Percentiles rank a stretch among this genome's conserved stretches.
phyloP scores from a whole-genome alignment of 2,329 filamentous ascomycete species.

The Biscogniauxia sp. region DNA sequence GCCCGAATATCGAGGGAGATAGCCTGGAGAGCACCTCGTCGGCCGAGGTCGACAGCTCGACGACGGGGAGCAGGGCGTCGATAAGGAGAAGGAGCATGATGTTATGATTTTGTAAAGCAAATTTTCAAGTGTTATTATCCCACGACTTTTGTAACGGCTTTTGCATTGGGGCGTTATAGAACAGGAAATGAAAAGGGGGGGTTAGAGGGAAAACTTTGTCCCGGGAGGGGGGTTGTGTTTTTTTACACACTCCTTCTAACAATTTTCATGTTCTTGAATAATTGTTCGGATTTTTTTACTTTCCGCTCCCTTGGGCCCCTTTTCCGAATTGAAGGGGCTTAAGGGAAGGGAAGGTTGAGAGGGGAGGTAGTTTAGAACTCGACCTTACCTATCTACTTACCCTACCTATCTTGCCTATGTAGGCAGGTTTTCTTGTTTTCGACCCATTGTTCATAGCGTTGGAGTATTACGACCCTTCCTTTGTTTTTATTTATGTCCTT shows the following conservation, averaged over 20 bases:
- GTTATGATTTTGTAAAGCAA: slow-evolving; percentile 37
- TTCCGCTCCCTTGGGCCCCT: background rate
- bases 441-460: slow-evolving; percentile 25
- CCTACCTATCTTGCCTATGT: slow-evolving; percentile 1
- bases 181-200: background rate
- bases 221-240: too few relatives aligned
- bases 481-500: slow-evolving; percentile 13
- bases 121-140: background rate
- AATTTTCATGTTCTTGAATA: background rate
- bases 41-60: slow-evolving; percentile 23
- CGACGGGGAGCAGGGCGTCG: slow-evolving; percentile 31
- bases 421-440: slow-evolving; percentile 8
- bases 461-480: slow-evolving; percentile 17
- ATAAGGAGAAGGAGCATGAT: slow-evolving; percentile 58
- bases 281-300: background rate
- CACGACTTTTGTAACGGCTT: background rate
- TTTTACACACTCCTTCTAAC: too few relatives aligned
- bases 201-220: too few relatives aligned
- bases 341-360: background rate
- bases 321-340: background rate
- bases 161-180: background rate
- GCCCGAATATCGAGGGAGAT: slow-evolving; percentile 30
- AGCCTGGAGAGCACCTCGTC: slow-evolving; percentile 29
- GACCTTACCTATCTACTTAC: too few relatives aligned
- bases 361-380: too few relatives aligned